phyloP scores from a whole-genome alignment of 192 early-diverging fungal genomes.

The Entomortierella beljakovae region DNA sequence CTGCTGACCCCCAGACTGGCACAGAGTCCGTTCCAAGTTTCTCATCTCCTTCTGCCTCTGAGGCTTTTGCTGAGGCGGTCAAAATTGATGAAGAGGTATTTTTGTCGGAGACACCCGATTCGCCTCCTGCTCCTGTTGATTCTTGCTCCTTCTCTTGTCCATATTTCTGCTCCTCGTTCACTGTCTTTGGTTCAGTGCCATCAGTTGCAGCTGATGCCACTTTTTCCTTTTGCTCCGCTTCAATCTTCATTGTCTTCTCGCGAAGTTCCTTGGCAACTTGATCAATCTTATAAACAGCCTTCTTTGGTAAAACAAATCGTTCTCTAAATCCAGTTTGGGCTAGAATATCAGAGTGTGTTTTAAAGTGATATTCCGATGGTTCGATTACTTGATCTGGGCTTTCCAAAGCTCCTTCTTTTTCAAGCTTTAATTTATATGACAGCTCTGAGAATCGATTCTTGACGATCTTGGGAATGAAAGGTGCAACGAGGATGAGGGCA shows the following conservation, averaged over 20 bases:
- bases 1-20: slow-evolving; percentile 8
- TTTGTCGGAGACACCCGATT: background rate
- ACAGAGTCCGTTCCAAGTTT: slow-evolving; percentile 19
- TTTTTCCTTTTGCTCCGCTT: slow-evolving; percentile 13
- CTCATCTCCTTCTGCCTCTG: background rate
- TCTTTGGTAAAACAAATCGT: slow-evolving; percentile 33
- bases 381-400: background rate
- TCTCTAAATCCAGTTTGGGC: slow-evolving; percentile 47
- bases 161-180: slow-evolving; percentile 9
- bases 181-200: background rate
- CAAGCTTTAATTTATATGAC: slow-evolving; percentile 24
- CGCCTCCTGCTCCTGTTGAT: background rate
- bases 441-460: slow-evolving; percentile 31
- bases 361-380: slow-evolving; percentile 17
- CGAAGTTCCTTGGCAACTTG: slow-evolving; percentile 37
- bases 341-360: slow-evolving; percentile 39
- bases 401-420: background rate
- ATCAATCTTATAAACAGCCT: slow-evolving; percentile 48
- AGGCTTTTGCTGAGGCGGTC: background rate
- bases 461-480: slow-evolving; percentile 39
- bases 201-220: background rate
- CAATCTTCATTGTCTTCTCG: slow-evolving; percentile 23
- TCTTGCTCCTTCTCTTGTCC: background rate
- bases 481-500: slow-evolving; percentile 51
- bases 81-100: background rate